Evolutionary conservation across 345 rosid species (phyloP), one percentile per base, ranked within the genome.

Genomic region (Eucalyptus urophylla): DNA sequence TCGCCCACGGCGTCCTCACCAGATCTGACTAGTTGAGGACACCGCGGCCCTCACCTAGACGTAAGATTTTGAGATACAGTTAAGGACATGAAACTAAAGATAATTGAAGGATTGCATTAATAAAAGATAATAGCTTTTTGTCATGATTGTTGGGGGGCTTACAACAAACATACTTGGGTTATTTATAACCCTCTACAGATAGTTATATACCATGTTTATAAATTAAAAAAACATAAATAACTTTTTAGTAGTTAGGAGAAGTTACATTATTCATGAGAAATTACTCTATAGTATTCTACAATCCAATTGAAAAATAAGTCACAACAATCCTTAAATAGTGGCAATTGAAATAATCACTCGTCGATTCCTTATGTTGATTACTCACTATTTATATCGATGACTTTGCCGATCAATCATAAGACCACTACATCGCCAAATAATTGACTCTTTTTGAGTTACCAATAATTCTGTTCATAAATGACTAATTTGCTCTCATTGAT

Each of bases 1-100:
- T 19, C 0, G 11, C 58, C 58, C 25, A 53, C 0, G 0, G 21
- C 0, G 5, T 10, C 58, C 25, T 53, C 0, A 1, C 8, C 4
- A 53, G 58, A 21, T 53, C 0, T 21, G 11, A 25, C 58, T 0
- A 53, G 5, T 53, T 53, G 58, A 53, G 58, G 58, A 53, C 11
- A 53, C 10, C 58, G 3, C 8, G 0, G 24, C 58, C 58, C 24
- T 53, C 2, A 0, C 10, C 10, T 0, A 53, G 0, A 53, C 1
- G 5, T 12, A 27, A 11, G 31, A 60, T 60, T 29, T 13, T 12
- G 69, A 62, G 69, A 62, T 62, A 62, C 4, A 6, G 8, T 1
- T 29, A 6, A 27, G 69, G 16, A 62, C 33, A 62, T 29, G 16
- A 62, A 27, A 62, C n/a, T 29, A 12, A 27, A 62, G 33, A 27